Evolutionary conservation across 2,329 filamentous ascomycete species (phyloP), one percentile per base, ranked within the genome.

Genomic region (Colletotrichum salicis): DNA sequence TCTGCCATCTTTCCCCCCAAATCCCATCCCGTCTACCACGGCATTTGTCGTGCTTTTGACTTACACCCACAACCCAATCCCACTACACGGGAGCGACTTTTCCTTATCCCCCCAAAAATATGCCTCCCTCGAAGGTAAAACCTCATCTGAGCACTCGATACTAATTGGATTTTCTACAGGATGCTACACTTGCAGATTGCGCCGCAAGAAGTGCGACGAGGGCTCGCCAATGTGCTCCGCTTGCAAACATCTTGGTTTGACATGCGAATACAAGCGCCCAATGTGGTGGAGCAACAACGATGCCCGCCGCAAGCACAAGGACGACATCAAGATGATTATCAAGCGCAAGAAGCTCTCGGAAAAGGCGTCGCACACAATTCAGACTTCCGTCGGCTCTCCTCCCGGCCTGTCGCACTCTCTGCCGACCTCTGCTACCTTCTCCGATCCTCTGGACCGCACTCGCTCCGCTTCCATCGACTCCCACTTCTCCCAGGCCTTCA

Each of bases 281-380:
- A 90, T 94, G 84, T 99, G 96, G 96, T 99, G 96, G 96, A 93
- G 92, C 84, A 98, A 96, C 87, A 93, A 93, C 79, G 95, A 97
- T 74, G 91, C 93, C 79, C 89, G 96, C 76, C 90, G 92, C 77
- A 86, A 91, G 68, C 94, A 98, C 82, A 99, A 98, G 85, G 96
- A 98, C 80, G 86, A 92, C 76, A 97, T 99, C 88, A 99, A 99
- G 88, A 92, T 93, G 83, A 94, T 96, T 83, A 98, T 99, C 87
- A 98, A 97, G 90, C 91, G 92, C 80, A 98, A 96, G 80, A 98
- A 98, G 89, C 88, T 97, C 76, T 91, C 92, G 31, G 96, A 98
- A 84, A 97, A 97, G 90, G 87, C 90, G 64, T 87, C 90, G 64
- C 84, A 87, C 77, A 85, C 84, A 56, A 86, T 89, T 67, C 85